Conservation (phyloP, 139 green algal species). For the Chlamydomonas applanata region DNA sequence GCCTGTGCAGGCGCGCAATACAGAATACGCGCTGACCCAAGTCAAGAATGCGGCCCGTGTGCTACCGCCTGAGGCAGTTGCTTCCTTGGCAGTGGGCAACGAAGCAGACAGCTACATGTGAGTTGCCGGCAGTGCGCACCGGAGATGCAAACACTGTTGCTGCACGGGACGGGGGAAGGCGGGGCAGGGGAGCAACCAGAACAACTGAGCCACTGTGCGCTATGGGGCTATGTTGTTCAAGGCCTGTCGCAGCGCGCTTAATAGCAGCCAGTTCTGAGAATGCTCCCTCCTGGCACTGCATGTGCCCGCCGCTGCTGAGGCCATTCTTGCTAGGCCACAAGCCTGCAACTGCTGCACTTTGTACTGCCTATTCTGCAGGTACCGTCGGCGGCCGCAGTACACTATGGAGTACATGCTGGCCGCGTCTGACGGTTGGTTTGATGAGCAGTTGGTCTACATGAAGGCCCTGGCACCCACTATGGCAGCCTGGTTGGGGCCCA, state of each 20-base stretch:
- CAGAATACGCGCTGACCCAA: neutral
- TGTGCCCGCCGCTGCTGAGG: no score
- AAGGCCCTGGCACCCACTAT: neutral
- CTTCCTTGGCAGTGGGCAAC: neutral
- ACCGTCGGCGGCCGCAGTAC: no score
- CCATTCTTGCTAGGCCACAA: no score
- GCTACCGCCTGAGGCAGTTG: neutral
- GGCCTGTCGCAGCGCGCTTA: neutral
- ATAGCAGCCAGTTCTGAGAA: neutral
- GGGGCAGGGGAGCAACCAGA: no score
- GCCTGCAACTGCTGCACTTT: no score
- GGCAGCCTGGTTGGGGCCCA: neutral
- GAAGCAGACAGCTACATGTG: slow-evolving; percentile 1
- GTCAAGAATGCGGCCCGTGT: neutral
- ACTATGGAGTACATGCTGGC: no score
- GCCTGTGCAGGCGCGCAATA: no score
- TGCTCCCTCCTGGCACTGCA: neutral
- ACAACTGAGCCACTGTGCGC: no score
- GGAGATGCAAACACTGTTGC: neutral
- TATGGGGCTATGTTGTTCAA: neutral
- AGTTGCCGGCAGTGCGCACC: neutral
- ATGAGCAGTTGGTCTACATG: neutral
- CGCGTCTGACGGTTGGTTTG: no score
- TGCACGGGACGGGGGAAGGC: no score
- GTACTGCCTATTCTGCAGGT: no score